Conservation (phyloP, 2,329 filamentous ascomycete genomes). For the Aspergillus ibericus region DNA sequence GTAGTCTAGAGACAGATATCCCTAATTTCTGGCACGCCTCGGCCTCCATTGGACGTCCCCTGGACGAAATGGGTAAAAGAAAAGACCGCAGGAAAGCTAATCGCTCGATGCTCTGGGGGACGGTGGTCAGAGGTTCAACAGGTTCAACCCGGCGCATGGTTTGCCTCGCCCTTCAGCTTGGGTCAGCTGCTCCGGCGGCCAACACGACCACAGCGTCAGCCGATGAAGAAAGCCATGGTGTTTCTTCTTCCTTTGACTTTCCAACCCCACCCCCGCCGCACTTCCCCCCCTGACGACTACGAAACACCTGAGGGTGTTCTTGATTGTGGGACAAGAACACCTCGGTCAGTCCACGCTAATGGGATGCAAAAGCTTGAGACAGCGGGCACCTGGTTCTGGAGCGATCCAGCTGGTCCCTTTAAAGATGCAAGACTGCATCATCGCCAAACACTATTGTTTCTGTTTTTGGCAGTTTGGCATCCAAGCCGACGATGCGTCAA, state of each 20-base stretch:
- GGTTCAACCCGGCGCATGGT: background rate
- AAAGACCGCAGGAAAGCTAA: background rate
- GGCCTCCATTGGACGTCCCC: background rate
- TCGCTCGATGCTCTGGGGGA: background rate
- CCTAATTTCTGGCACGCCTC: background rate
- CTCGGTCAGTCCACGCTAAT: background rate
- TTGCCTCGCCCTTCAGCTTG: background rate
- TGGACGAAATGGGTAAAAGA: background rate
- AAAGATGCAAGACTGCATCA: conserved; percentile 15
- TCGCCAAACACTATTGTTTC: conserved; percentile 15
- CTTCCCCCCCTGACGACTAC: background rate
- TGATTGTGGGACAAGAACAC: background rate
- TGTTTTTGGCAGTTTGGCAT: conserved; percentile 19
- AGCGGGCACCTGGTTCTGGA: conserved; percentile 4
- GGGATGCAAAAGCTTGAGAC: conserved; percentile 5
- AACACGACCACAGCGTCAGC: conserved; percentile 1
- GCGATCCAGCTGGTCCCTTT: conserved; percentile 4
- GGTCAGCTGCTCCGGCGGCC: conserved; percentile 3
- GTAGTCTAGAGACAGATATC: background rate
- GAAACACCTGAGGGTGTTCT: background rate
- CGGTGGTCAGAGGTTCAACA: background rate
- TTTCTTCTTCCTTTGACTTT: background rate
- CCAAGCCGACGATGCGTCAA: conserved; percentile 11
- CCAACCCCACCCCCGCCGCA: background rate
- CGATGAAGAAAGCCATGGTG: background rate